Conservation (phyloP, 257 asterid species). For the Ilex aquifolium region DNA sequence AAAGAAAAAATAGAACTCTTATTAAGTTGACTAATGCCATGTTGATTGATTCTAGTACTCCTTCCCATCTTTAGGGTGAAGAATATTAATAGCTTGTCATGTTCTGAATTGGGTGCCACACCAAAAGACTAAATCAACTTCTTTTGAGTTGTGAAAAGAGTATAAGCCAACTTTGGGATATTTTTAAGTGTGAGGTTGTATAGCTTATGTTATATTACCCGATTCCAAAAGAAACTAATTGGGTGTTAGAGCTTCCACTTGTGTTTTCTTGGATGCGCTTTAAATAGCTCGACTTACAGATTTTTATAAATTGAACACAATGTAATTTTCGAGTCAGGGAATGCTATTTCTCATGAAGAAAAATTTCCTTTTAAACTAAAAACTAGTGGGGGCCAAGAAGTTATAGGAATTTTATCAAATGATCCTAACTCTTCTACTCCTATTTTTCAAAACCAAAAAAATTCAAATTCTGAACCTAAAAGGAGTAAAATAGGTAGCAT, state of each 20-base stretch:
- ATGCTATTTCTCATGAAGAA: conserved; percentile 2
- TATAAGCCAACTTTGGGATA: not conserved
- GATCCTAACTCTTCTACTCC: too few species aligned
- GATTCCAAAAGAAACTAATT: not conserved
- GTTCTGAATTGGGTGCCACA: not conserved
- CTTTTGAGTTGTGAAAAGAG: not conserved
- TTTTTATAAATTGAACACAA: not conserved
- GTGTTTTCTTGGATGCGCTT: not conserved
- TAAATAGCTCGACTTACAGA: not conserved
- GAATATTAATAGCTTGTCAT: not conserved
- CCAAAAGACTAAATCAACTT: not conserved
- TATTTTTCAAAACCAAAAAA: too few species aligned
- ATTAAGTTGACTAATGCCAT: not conserved
- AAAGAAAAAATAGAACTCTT: not conserved
- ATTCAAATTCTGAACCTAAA: too few species aligned
- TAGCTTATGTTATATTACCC: not conserved
- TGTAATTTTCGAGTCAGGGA: not conserved
- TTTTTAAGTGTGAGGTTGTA: not conserved
- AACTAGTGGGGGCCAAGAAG: too few species aligned
- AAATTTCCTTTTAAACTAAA: not conserved
- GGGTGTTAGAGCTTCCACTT: not conserved
- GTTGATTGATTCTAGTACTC: not conserved
- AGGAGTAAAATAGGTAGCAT: not conserved
- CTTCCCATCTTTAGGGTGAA: not conserved
- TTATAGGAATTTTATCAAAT: too few species aligned